Conservation (phyloP, 176 grass and related monocot genomes). For the Phoenix dactylifera region DNA sequence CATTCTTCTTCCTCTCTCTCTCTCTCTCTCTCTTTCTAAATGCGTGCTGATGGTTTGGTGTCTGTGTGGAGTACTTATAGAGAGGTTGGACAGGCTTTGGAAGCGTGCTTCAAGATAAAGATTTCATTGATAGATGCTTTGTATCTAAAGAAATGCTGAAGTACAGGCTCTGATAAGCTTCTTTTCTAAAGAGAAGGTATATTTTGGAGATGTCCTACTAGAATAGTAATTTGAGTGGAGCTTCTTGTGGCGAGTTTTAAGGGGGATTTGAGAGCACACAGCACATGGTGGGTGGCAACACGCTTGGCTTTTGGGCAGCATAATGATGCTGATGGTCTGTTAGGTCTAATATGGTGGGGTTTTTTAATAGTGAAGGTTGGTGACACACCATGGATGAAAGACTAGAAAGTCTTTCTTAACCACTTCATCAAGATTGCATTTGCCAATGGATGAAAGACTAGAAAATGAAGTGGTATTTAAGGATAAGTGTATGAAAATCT, state of each 20-base stretch:
- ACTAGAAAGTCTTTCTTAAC: conserved; percentile 9
- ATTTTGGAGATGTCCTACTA: conserved; percentile 13
- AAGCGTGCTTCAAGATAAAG: conserved; percentile 62
- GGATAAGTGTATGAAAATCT: too few relatives aligned
- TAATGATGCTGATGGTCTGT: conserved; percentile 12
- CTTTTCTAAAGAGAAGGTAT: conserved; percentile 16
- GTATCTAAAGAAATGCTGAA: conserved; percentile 9
- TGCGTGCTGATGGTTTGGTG: conserved; percentile 2
- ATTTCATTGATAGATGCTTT: conserved; percentile 15
- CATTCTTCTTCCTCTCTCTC: conserved; percentile 22
- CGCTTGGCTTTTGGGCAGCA: background rate
- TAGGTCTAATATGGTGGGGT: conserved; percentile 17
- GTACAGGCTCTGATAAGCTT: conserved; percentile 9
- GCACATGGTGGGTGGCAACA: background rate
- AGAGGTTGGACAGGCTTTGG: conserved; percentile 49
- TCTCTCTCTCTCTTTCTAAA: background rate
- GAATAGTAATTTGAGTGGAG: conserved; percentile 24
- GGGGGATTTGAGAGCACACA: conserved; percentile 12
- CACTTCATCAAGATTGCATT: background rate
- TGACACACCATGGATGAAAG: conserved; percentile 4
- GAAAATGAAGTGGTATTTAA: too few relatives aligned
- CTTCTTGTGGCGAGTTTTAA: conserved; percentile 15
- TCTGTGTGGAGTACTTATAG: conserved; percentile 30
- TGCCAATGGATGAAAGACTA: background rate
- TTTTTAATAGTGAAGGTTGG: conserved; percentile 15